phyloP scores from a whole-genome alignment of 306 rosid species.

The Datisca glomerata region DNA sequence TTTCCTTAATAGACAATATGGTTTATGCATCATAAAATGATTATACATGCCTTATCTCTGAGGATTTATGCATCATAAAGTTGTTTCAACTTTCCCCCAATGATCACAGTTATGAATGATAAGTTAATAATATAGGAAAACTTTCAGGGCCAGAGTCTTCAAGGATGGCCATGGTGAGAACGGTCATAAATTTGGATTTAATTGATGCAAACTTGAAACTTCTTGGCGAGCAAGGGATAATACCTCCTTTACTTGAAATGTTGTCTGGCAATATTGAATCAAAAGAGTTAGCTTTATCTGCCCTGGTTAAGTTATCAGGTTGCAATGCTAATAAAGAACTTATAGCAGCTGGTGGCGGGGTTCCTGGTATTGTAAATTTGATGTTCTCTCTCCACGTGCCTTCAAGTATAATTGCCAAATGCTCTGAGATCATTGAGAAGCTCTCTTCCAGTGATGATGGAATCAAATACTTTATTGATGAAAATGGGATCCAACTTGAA shows the following conservation, averaged over 20 bases:
- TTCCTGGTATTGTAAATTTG: slow-evolving; percentile 39
- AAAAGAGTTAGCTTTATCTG: slow-evolving; percentile 40
- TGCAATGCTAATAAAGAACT: slow-evolving; percentile 42
- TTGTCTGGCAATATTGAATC: slow-evolving; percentile 32
- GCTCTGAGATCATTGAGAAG: slow-evolving; percentile 64
- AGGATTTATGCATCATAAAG: no score
- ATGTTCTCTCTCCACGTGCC: slow-evolving; percentile 27
- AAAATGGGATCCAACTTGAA: slow-evolving; percentile 51
- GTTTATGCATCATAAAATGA: no score
- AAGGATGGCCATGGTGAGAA: slow-evolving; percentile 42
- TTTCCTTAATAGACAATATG: no score
- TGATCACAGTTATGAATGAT: no score
- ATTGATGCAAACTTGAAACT: slow-evolving; percentile 33
- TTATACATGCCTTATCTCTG: no score
- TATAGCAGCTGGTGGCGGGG: slow-evolving; percentile 54
- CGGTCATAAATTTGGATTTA: slow-evolving; percentile 40
- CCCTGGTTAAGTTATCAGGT: slow-evolving; percentile 45
- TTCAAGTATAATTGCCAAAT: slow-evolving; percentile 30
- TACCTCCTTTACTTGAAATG: slow-evolving; percentile 69
- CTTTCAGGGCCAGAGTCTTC: slow-evolving; percentile 57
- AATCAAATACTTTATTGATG: slow-evolving; percentile 45
- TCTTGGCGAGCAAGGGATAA: slow-evolving; percentile 65
- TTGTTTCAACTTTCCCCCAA: no score
- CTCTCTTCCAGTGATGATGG: slow-evolving; percentile 41
- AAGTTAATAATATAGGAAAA: slow-evolving; percentile 13